These are phyloP conservation scores for Calocera cornea DNA, from an alignment of 768 basidiomycete species.

Conservation along the genomic window DNA sequence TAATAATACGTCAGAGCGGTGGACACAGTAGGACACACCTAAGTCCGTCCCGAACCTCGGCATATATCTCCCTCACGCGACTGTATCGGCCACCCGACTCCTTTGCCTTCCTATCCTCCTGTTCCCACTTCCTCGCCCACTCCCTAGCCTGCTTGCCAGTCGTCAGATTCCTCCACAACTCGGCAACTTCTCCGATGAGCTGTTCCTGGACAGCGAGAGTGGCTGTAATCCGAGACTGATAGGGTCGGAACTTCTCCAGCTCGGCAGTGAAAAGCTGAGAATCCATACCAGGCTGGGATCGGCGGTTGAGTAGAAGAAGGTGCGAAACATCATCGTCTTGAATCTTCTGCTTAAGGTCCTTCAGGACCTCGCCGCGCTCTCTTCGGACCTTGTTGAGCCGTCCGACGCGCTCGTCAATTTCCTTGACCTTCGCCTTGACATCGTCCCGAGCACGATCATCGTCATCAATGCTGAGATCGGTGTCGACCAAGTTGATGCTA, in stretches of 20 bases:
- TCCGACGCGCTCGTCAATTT: slow-evolving; percentile 67
- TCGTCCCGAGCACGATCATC: slow-evolving; percentile 49
- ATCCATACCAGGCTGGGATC: slow-evolving; percentile 70
- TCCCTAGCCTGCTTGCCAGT: slow-evolving; percentile 63
- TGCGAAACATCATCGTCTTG: slow-evolving; percentile 96
- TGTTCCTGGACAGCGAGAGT: slow-evolving; percentile 67
- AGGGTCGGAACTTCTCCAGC: slow-evolving; percentile 89
- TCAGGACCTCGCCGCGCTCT: slow-evolving; percentile 75
- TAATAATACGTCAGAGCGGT: background rate
- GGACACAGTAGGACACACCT: slow-evolving; percentile 40
- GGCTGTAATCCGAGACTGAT: slow-evolving; percentile 65
- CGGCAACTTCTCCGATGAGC: slow-evolving; percentile 57
- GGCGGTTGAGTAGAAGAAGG: slow-evolving; percentile 67
- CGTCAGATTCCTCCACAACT: slow-evolving; percentile 59
- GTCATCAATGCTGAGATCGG: slow-evolving; percentile 30
- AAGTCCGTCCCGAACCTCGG: slow-evolving; percentile 74
- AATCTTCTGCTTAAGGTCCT: slow-evolving; percentile 94
- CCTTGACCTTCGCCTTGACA: slow-evolving; percentile 50
- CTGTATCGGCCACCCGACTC: slow-evolving; percentile 60
- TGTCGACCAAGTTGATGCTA: background rate
- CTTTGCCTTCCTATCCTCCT: slow-evolving; percentile 63
- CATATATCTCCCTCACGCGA: slow-evolving; percentile 67
- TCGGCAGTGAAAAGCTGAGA: slow-evolving; percentile 82
- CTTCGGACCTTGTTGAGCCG: slow-evolving; percentile 68
- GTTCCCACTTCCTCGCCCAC: slow-evolving; percentile 68